phyloP scores from a whole-genome alignment of 768 basidiomycete species.

The Tylopilus balloui region DNA sequence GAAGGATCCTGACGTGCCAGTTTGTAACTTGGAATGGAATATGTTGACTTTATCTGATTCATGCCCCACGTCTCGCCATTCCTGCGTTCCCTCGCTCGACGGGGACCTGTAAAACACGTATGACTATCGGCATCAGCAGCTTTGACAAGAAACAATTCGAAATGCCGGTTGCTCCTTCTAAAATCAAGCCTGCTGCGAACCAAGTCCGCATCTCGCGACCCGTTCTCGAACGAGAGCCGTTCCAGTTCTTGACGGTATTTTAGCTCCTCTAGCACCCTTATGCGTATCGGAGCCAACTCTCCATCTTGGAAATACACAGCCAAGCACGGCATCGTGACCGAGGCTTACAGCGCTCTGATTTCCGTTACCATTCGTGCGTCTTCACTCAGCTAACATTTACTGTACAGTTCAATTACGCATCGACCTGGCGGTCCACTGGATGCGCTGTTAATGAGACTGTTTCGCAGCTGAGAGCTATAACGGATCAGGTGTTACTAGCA shows the following conservation, averaged over 20 bases:
- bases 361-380: constrained; percentile 27
- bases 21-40: constrained; percentile 54
- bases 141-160: constrained; percentile 54
- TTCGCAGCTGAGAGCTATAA: constrained; percentile 42
- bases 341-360: constrained; percentile 69
- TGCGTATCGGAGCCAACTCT: constrained; percentile 48
- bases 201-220: constrained; percentile 41
- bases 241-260: neutral
- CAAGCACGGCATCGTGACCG: constrained; percentile 57
- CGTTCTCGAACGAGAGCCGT: neutral
- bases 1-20: neutral
- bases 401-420: constrained; percentile 52
- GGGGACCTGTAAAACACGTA: constrained; percentile 16
- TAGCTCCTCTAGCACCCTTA: constrained; percentile 73
- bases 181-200: constrained; percentile 62
- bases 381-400: neutral
- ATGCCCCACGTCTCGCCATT: constrained; percentile 49
- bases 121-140: constrained; percentile 73
- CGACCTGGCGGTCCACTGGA: constrained; percentile 62
- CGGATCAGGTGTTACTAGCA: constrained; percentile 66
- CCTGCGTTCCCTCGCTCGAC: constrained; percentile 21
- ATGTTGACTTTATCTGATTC: constrained; percentile 74
- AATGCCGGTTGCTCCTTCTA: constrained; percentile 51
- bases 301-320: constrained; percentile 55
- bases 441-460: constrained; percentile 53